phyloP scores from a whole-genome alignment of 1,139 yeast species.

The Eremothecium coryli region DNA sequence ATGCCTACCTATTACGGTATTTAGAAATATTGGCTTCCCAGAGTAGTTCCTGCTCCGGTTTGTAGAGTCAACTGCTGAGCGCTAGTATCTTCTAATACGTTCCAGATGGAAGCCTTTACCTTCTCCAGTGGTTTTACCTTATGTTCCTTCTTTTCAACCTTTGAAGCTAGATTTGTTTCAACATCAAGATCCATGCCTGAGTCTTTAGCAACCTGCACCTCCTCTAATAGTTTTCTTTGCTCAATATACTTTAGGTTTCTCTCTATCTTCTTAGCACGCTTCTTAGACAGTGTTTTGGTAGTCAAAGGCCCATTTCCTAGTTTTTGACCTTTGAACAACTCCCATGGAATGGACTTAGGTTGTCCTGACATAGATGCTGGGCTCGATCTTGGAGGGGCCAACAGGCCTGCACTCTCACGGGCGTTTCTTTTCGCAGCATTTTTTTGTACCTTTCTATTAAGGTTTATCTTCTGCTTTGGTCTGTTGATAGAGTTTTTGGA shows the following conservation, averaged over 20 bases:
- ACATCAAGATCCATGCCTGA: conserved; percentile 44
- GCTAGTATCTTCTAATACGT: conserved; percentile 48
- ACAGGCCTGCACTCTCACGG: conserved; percentile 38
- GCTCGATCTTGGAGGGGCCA: conserved; percentile 37
- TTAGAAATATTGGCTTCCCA: conserved; percentile 54
- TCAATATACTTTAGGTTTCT: conserved; percentile 67
- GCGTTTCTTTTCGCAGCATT: conserved; percentile 50
- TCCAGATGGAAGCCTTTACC: conserved; percentile 61
- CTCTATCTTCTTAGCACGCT: conserved; percentile 72
- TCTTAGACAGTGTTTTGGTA: conserved; percentile 60
- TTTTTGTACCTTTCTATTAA: conserved; percentile 46
- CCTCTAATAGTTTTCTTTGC: conserved; percentile 44
- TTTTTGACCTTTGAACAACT: conserved; percentile 44
- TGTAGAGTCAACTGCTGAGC: conserved; percentile 39
- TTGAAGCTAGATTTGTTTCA: conserved; percentile 11
- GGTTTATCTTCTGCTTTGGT: conserved; percentile 56
- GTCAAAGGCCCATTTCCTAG: conserved; percentile 39
- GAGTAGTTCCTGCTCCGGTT: conserved; percentile 68
- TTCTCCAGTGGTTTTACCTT: conserved; percentile 37
- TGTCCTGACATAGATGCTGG: conserved; percentile 39
- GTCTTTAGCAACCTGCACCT: conserved; percentile 40
- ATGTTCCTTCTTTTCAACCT: conserved; percentile 22
- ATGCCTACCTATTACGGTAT: neutral
- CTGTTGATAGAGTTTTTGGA: conserved; percentile 71
- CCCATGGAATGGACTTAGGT: conserved; percentile 53